These are phyloP conservation scores for Iris pallida DNA, from an alignment of 116 monocot genomes.

Conservation along the genomic window DNA sequence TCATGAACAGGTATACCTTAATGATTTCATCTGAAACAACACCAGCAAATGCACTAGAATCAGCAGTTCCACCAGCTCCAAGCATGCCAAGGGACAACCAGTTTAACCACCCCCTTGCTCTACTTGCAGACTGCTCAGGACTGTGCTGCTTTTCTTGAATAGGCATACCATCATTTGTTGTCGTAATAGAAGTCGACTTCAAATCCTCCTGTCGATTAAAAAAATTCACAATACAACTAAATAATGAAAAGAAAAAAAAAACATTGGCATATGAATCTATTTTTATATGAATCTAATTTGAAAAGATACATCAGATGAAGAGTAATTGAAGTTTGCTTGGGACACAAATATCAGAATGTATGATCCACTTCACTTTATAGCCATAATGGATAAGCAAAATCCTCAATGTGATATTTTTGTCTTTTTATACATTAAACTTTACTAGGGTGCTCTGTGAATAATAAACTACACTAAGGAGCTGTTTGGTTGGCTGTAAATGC, in stretches of 20 bases:
- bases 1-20: constrained; percentile 38
- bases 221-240: neutral
- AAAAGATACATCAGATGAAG: neutral
- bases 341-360: too few species aligned
- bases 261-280: neutral
- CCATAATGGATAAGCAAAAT: too few species aligned
- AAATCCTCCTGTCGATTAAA: constrained; percentile 34
- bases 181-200: constrained; percentile 15
- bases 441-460: too few species aligned
- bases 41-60: constrained; percentile 75
- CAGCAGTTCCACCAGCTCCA: constrained; percentile 90
- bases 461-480: too few species aligned
- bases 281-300: neutral
- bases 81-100: constrained; percentile 97
- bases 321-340: neutral
- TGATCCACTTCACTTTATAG: too few species aligned
- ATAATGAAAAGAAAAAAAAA: constrained; percentile 7
- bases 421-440: too few species aligned
- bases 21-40: constrained; percentile 96
- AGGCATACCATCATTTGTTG: constrained; percentile 13
- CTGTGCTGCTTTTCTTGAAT: constrained; percentile 33
- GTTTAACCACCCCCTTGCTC: constrained; percentile 66
- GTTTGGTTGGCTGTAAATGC: too few species aligned
- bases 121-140: constrained; percentile 43
- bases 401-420: too few species aligned